Conservation (phyloP, 345 rosid species). For the Salix udensis region DNA sequence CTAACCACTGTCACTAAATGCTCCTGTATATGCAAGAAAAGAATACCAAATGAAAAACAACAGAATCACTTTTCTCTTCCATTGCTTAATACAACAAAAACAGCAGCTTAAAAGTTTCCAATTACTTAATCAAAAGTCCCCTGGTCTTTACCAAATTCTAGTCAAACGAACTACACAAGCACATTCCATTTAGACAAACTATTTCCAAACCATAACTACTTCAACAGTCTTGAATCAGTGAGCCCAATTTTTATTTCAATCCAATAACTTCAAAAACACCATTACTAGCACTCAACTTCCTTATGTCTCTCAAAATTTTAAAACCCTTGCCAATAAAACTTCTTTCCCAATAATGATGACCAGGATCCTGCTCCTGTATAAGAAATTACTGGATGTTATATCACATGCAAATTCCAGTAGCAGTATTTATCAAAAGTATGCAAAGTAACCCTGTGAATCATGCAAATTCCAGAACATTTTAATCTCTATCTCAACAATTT, state of each 20-base stretch:
- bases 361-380: too few relatives aligned
- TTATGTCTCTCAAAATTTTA: not conserved
- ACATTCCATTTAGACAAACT: not conserved
- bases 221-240: too few relatives aligned
- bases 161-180: not conserved
- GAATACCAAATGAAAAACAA: not conserved
- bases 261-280: not conserved
- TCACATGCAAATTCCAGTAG: too few relatives aligned
- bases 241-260: not conserved
- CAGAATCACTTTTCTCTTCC: not conserved
- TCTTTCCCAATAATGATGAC: not conserved
- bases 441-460: not conserved
- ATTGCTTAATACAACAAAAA: not conserved
- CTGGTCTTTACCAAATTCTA: not conserved
- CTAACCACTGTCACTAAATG: slow-evolving; percentile 40
- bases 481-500: not conserved
- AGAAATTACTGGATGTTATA: too few relatives aligned
- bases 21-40: slow-evolving; percentile 33
- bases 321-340: not conserved
- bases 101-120: not conserved
- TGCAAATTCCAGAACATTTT: not conserved
- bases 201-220: too few relatives aligned
- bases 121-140: not conserved
- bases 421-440: too few relatives aligned
- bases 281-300: not conserved